These are phyloP conservation scores for Ogataea glucozyma DNA, from an alignment of 805 yeast species.

Conservation along the genomic window DNA sequence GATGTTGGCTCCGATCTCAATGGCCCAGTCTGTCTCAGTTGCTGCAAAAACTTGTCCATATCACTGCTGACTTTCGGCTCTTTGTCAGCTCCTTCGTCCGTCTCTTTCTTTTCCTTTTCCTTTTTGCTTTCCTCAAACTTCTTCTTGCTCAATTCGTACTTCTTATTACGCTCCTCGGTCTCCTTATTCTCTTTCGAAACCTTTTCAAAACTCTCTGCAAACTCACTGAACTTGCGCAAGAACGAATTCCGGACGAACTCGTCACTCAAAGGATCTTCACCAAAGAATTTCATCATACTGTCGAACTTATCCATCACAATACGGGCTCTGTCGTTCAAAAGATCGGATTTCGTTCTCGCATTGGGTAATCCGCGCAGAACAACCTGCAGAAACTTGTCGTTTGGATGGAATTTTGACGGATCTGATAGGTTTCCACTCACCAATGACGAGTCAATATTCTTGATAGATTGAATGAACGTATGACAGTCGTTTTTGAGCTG, in stretches of 20 bases:
- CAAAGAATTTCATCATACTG: conserved; percentile 76
- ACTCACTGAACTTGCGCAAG: conserved; percentile 76
- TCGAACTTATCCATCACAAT: conserved; percentile 66
- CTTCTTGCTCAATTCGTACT: conserved; percentile 75
- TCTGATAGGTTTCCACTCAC: conserved; percentile 86
- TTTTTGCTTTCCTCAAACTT: conserved; percentile 47
- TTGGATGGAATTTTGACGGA: conserved; percentile 75
- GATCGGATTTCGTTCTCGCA: conserved; percentile 69
- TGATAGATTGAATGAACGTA: conserved; percentile 58
- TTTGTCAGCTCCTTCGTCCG: conserved; percentile 37
- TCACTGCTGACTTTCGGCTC: conserved; percentile 38
- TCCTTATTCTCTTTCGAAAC: conserved; percentile 78
- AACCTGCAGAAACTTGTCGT: conserved; percentile 64
- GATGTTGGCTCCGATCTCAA: conserved; percentile 73
- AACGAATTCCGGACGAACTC: conserved; percentile 64
- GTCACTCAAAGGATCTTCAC: conserved; percentile 79
- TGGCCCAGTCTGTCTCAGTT: conserved; percentile 84
- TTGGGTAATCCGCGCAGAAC: conserved; percentile 69
- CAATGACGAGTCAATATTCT: conserved; percentile 71
- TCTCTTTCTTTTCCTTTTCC: conserved; percentile 40
- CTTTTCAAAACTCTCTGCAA: conserved; percentile 74
- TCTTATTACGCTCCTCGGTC: conserved; percentile 77
- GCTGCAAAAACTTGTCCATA: conserved; percentile 86
- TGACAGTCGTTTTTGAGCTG: conserved; percentile 74
- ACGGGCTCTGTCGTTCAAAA: conserved; percentile 62